phyloP scores from a whole-genome alignment of 176 grass and related monocot species.

The Eragrostis curvula region DNA sequence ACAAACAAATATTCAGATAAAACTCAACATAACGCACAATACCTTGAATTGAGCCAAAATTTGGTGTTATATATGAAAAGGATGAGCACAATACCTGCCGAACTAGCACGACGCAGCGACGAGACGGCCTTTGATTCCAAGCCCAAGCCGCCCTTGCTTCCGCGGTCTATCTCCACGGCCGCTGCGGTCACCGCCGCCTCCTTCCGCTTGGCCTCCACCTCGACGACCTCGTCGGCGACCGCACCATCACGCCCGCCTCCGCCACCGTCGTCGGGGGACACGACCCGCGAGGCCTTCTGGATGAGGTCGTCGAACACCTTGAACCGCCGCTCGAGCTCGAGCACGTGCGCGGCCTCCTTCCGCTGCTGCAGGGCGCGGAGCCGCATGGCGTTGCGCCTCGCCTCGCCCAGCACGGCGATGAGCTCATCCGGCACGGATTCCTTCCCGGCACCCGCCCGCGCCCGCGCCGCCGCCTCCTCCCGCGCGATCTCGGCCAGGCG shows the following conservation, averaged over 20 bases:
- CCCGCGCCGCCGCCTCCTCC: conserved; percentile 45
- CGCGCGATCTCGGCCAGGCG: conserved; percentile 54
- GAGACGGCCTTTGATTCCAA: conserved; percentile 40
- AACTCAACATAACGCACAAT: neutral
- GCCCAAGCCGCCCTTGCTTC: conserved; percentile 32
- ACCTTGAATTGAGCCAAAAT: neutral
- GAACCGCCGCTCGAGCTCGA: conserved; percentile 77
- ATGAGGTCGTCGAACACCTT: conserved; percentile 83
- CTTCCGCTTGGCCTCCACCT: conserved; percentile 40
- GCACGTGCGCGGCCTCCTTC: conserved; percentile 77
- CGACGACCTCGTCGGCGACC: conserved; percentile 16
- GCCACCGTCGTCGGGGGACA: conserved; percentile 30
- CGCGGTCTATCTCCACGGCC: conserved; percentile 41
- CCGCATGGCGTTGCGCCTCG: conserved; percentile 59
- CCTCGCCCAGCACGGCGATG: conserved; percentile 71
- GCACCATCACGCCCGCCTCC: neutral
- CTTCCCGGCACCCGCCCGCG: neutral
- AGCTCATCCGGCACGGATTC: conserved; percentile 63
- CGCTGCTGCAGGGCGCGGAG: conserved; percentile 70
- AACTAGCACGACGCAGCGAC: conserved; percentile 48
- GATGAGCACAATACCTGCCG: conserved; percentile 50
- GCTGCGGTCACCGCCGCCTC: conserved; percentile 11
- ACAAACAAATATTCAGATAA: neutral
- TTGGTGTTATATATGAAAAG: neutral
- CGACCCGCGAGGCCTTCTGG: conserved; percentile 69